phyloP scores from a whole-genome alignment of 202 grass and related monocot species.

The Setaria viridis region DNA sequence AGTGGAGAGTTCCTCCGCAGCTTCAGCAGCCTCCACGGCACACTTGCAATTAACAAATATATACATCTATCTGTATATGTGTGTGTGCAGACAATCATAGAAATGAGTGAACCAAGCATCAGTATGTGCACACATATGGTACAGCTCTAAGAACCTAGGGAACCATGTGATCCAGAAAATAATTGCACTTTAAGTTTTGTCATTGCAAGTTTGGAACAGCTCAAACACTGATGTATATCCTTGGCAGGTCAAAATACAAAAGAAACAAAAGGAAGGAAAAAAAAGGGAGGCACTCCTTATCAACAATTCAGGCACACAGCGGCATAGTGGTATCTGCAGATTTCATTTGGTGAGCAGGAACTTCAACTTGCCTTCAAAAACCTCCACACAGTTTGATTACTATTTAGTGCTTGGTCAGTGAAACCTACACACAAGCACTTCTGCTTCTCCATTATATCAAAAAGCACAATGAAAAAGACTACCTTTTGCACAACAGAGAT shows the following conservation, averaged over 20 bases:
- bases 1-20: slow-evolving; percentile 48
- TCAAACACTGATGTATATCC: slow-evolving; percentile 34
- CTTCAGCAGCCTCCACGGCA: slow-evolving; percentile 45
- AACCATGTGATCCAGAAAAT: slow-evolving; percentile 46
- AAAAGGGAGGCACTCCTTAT: slow-evolving; percentile 27
- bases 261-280: neutral
- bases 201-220: slow-evolving; percentile 42
- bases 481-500: slow-evolving; percentile 26
- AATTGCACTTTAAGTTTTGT: slow-evolving; percentile 37
- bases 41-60: slow-evolving; percentile 46
- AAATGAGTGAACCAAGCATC: neutral
- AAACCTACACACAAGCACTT: slow-evolving; percentile 39
- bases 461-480: slow-evolving; percentile 36
- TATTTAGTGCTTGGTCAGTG: neutral
- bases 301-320: slow-evolving; percentile 24
- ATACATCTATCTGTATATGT: neutral
- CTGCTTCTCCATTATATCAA: slow-evolving; percentile 43
- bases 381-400: slow-evolving; percentile 33
- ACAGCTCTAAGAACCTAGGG: slow-evolving; percentile 30
- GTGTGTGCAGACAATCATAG: neutral
- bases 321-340: neutral
- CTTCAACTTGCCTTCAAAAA: slow-evolving; percentile 38
- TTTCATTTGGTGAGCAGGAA: slow-evolving; percentile 24
- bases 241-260: slow-evolving; percentile 37
- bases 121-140: slow-evolving; percentile 3